These are phyloP conservation scores for Articulospora tetracladia DNA, from an alignment of 495 filamentous ascomycete species.

Conservation along the genomic window DNA sequence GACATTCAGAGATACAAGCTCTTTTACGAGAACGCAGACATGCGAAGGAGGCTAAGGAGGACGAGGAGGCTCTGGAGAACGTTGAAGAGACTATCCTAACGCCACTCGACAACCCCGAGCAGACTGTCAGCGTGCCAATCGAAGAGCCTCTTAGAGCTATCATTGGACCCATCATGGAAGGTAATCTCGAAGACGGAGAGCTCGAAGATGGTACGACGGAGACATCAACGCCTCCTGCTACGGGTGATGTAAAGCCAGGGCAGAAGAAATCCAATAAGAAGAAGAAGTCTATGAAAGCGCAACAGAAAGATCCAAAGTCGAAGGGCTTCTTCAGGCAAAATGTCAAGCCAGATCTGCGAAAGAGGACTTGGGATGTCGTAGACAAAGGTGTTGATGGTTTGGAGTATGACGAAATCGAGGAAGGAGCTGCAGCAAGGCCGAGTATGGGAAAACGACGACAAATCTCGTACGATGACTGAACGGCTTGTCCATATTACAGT, in stretches of 20 bases:
- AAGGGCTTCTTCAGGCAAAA: conserved; percentile 27
- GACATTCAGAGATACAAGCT: conserved; percentile 80
- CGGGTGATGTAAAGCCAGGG: conserved; percentile 27
- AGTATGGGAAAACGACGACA: conserved; percentile 35
- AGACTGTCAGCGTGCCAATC: neutral
- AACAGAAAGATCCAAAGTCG: conserved; percentile 16
- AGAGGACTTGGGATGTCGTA: conserved; percentile 56
- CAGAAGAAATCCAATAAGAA: conserved; percentile 33
- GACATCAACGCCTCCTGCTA: conserved; percentile 1
- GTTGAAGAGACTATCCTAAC: neutral
- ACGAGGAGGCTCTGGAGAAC: neutral
- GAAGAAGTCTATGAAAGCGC: conserved; percentile 34
- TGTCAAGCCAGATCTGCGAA: conserved; percentile 49
- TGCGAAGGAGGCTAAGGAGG: conserved; percentile 14
- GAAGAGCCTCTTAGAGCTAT: neutral
- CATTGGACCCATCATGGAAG: conserved; percentile 13
- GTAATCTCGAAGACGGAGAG: conserved; percentile 28
- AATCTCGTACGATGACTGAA: conserved; percentile 43
- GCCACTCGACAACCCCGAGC: neutral
- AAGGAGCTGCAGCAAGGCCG: conserved; percentile 16
- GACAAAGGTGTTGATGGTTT: conserved; percentile 46
- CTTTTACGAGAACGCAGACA: conserved; percentile 50
- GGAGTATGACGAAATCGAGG: conserved; percentile 45
- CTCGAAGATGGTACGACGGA: conserved; percentile 20
- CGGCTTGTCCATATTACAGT: neutral